Percentiles rank a stretch among this genome's conserved stretches.
Evolutionary conservation across 495 filamentous ascomycete species (phyloP).

Genomic region (Cercophora newfieldiana): DNA sequence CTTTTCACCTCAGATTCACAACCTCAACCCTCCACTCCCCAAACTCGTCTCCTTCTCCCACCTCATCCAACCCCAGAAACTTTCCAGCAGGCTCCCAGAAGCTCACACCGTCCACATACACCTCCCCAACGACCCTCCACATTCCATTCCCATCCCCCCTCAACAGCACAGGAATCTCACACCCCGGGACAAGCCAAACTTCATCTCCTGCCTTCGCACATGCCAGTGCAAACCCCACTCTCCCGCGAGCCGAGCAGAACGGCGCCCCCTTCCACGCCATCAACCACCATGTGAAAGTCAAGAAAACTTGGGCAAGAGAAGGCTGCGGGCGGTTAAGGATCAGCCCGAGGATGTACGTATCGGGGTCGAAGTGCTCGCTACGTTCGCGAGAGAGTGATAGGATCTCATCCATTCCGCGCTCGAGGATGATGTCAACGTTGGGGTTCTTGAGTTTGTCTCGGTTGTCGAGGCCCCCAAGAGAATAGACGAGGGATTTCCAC

Average conservation of each 20-base stretch:
- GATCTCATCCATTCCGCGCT: background rate
- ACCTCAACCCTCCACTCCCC: background rate
- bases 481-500: slow-evolving; percentile 1
- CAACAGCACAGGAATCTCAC: background rate
- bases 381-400: background rate
- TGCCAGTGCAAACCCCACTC: background rate
- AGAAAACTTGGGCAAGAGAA: background rate
- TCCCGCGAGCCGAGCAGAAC: background rate
- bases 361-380: background rate
- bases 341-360: background rate
- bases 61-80: background rate
- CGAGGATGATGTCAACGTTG: background rate
- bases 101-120: background rate
- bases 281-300: background rate
- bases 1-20: background rate
- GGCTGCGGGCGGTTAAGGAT: background rate
- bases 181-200: slow-evolving; percentile 3
- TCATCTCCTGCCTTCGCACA: slow-evolving; percentile 2
- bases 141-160: background rate
- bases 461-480: background rate
- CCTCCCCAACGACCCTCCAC: background rate
- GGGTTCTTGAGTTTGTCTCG: background rate
- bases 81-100: background rate
- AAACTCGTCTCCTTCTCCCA: background rate
- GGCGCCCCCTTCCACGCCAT: background rate